Base-by-base conservation (phyloP, 148 eudicot genomes). In the Rhododendron simsii region DNA sequence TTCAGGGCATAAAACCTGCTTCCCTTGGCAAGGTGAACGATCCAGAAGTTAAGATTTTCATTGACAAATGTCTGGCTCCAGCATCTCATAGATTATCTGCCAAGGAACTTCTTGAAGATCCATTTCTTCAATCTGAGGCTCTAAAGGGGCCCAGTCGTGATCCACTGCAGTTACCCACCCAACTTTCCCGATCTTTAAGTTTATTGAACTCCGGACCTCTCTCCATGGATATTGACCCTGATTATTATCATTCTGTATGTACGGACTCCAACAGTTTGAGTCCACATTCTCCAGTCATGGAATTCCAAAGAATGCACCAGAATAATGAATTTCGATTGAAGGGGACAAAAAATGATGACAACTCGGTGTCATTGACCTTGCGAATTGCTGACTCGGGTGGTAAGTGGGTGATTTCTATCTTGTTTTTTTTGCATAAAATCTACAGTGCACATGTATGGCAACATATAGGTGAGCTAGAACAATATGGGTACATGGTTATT, bases 1-100 rank as follows among this genome's bases (percentile, higher is more conserved):
- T 81, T 59, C 92, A 96, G 99, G 98, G 98, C 20, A 86, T 94
- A 63, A 95, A 94, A 90, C 99, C 99, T 20, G 95, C 96, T 85
- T 92, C 98, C 78, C 93, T 96, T 37, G 61, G 80, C 85, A 95
- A 91, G 88, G 94, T 96, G 82, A 87, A 78, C 75, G 93, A 93
- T 88, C 92, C 89, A 11, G 89, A 90, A 84, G 87, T 92, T 53
- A 94, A 91, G 89, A 92, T 90, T 78, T 95, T 96, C 87, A 96
- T 95, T 18, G 92, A 92, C 87, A 95, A 95, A 89, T 96, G 98
- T 89, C 76, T 96, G 83, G 90, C 88, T 88, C 94, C 92, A 78
- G 95, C 92, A 74, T 90, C 93, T 12, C 80, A 88, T 69, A 92
- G 99, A 87, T 88, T 92, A 89, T 63, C 94, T 39, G 99, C 94